Conservation (phyloP, 805 yeast genomes). For the Candida sakaeoensis region DNA sequence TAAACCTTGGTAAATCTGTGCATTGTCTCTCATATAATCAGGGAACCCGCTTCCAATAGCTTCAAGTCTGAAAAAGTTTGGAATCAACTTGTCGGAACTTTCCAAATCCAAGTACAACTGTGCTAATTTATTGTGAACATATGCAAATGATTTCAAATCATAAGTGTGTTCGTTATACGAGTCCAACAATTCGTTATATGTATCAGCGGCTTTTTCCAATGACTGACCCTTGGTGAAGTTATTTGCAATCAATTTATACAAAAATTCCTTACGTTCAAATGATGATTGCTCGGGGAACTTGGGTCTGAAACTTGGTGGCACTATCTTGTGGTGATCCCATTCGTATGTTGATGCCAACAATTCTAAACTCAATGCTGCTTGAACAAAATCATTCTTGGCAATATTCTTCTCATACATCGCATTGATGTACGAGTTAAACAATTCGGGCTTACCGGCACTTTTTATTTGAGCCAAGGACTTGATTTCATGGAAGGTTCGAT, state of each 20-base stretch:
- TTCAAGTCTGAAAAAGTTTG: slow-evolving; percentile 75
- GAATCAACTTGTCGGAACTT: slow-evolving; percentile 65
- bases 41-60: slow-evolving; percentile 88
- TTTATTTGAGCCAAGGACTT: slow-evolving; percentile 73
- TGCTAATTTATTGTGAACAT: slow-evolving; percentile 64
- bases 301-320: slow-evolving; percentile 61
- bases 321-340: slow-evolving; percentile 60
- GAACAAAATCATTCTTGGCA: slow-evolving; percentile 59
- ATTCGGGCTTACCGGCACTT: slow-evolving; percentile 74
- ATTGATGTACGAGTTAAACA: slow-evolving; percentile 74
- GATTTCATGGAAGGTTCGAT: slow-evolving; percentile 72
- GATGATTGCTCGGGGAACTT: slow-evolving; percentile 75
- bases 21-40: slow-evolving; percentile 64
- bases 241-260: slow-evolving; percentile 66
- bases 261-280: slow-evolving; percentile 74
- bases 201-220: slow-evolving; percentile 74
- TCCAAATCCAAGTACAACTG: slow-evolving; percentile 65
- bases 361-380: slow-evolving; percentile 80
- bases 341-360: slow-evolving; percentile 70
- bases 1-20: slow-evolving; percentile 78
- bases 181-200: slow-evolving; percentile 71
- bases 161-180: slow-evolving; percentile 71
- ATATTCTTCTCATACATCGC: slow-evolving; percentile 67
- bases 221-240: slow-evolving; percentile 69
- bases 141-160: slow-evolving; percentile 72